A percentile compares a stretch with the other conserved stretches of the same genome.
Evolutionary conservation across 148 eudicot genomes (phyloP).

Genomic region (Diospyros kaki): DNA sequence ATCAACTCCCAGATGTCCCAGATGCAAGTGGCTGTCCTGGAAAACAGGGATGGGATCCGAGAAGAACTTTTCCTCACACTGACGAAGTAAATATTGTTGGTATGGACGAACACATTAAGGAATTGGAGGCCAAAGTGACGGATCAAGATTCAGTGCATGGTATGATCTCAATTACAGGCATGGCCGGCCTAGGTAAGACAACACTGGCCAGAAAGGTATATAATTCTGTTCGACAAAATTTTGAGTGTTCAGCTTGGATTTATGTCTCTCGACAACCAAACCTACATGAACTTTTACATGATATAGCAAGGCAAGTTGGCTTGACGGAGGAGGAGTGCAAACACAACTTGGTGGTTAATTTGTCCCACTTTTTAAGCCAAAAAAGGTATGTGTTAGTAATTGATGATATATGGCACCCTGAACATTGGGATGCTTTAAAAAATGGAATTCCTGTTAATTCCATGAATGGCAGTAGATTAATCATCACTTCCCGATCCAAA

Average conservation of each 20-base stretch:
- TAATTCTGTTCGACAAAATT: neutral
- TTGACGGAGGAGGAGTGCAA: neutral
- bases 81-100: conserved; percentile 1
- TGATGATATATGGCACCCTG: conserved; percentile 9
- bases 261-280: conserved; percentile 12
- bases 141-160: neutral
- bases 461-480: conserved; percentile 1
- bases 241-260: conserved; percentile 9
- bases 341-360: neutral
- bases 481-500: conserved; percentile 1
- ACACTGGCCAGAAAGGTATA: conserved; percentile 8
- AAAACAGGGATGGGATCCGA: neutral
- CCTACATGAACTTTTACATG: neutral
- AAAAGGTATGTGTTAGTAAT: conserved; percentile 10
- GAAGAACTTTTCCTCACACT: neutral
- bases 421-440: conserved; percentile 3
- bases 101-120: neutral
- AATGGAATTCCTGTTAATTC: neutral
- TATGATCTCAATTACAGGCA: conserved; percentile 8
- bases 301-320: conserved; percentile 17
- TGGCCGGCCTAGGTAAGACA: conserved; percentile 15
- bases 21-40: too few relatives aligned
- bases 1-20: neutral
- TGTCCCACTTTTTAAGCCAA: neutral
- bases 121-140: neutral